phyloP scores from a whole-genome alignment of 352 stramenopile genomes.

The Phytophthora meadii region DNA sequence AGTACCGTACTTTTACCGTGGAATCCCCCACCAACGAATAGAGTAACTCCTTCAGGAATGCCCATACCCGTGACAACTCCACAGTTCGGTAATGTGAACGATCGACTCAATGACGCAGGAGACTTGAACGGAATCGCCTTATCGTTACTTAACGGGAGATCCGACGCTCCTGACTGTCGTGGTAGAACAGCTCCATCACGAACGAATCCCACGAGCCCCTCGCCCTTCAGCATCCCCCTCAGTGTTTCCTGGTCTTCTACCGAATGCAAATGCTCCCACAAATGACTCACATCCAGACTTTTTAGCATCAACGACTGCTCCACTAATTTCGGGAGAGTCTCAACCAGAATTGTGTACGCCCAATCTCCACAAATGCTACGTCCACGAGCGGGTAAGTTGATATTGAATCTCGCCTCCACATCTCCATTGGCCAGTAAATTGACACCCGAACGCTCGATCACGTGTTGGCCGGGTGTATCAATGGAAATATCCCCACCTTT shows the following conservation, averaged over 20 bases:
- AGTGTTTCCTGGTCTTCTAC: conserved; percentile 95
- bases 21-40: conserved; percentile 97
- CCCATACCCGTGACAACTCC: conserved; percentile 93
- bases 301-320: conserved; percentile 76
- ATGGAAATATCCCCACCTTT: conserved; percentile 97
- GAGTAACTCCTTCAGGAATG: conserved; percentile 93
- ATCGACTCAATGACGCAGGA: conserved; percentile 76
- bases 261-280: conserved; percentile 90
- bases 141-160: conserved; percentile 51
- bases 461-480: conserved; percentile 91
- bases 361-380: conserved; percentile 94
- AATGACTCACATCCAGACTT: conserved; percentile 66
- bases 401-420: conserved; percentile 94
- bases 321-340: conserved; percentile 90
- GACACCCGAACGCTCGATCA: conserved; percentile 94
- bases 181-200: conserved; percentile 93
- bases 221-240: conserved; percentile 77
- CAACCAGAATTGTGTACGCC: conserved; percentile 92
- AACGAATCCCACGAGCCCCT: conserved; percentile 93
- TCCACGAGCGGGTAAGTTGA: conserved; percentile 95
- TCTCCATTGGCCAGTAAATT: conserved; percentile 78
- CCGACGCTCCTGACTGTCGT: conserved; percentile 74
- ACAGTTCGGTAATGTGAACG: conserved; percentile 90
- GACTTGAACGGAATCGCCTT: conserved; percentile 86
- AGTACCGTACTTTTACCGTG: conserved; percentile 98